Evolutionary conservation across 2,329 filamentous ascomycete genomes (phyloP).

Genomic region (Venturia pyrina): DNA sequence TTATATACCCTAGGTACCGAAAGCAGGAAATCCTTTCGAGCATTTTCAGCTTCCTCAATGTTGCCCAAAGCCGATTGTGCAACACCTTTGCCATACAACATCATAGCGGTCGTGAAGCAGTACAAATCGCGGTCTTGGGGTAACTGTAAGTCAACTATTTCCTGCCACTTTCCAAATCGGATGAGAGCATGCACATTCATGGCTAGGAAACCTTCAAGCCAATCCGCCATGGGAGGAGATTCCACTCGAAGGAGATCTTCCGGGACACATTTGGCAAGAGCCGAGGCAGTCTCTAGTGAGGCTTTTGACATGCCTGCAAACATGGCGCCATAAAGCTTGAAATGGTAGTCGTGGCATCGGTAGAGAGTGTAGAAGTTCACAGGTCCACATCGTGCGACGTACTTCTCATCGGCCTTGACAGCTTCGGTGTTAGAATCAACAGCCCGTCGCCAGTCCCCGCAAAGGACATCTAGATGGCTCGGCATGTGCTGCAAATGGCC

Average conservation of each 20-base stretch:
- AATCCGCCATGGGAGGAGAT: slow-evolving; percentile 68
- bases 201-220: slow-evolving; percentile 61
- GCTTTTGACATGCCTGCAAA: slow-evolving; percentile 56
- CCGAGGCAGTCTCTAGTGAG: slow-evolving; percentile 49
- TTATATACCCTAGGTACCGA: slow-evolving; percentile 44
- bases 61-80: slow-evolving; percentile 51
- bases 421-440: slow-evolving; percentile 59
- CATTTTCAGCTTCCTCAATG: slow-evolving; percentile 43
- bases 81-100: slow-evolving; percentile 58
- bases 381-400: slow-evolving; percentile 46
- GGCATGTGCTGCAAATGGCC: slow-evolving; percentile 71
- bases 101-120: slow-evolving; percentile 58
- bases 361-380: slow-evolving; percentile 71
- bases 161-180: slow-evolving; percentile 63
- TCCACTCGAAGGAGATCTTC: slow-evolving; percentile 53
- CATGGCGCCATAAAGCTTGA: slow-evolving; percentile 68
- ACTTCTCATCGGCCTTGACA: slow-evolving; percentile 58
- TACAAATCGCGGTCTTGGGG: slow-evolving; percentile 53
- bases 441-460: slow-evolving; percentile 59
- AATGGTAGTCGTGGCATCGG: slow-evolving; percentile 64
- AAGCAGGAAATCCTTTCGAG: slow-evolving; percentile 42
- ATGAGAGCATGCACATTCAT: slow-evolving; percentile 61
- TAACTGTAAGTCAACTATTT: slow-evolving; percentile 47
- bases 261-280: slow-evolving; percentile 53
- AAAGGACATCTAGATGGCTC: slow-evolving; percentile 62